These are phyloP conservation scores for Fusarium floridanum DNA, from an alignment of 2,329 filamentous ascomycete genomes.

Conservation along the genomic window DNA sequence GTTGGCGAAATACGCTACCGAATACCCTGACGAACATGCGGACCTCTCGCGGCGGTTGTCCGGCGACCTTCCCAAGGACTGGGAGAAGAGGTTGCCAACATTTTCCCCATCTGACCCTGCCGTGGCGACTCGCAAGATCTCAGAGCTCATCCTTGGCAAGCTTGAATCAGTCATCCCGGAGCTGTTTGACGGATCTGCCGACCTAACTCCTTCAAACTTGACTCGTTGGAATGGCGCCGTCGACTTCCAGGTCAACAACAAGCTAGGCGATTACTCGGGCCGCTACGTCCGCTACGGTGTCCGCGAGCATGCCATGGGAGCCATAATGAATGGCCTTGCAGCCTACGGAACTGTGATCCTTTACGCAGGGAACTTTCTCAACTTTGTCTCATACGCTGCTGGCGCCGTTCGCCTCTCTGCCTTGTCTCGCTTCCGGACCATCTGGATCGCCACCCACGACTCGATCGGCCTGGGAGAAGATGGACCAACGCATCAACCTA, in stretches of 20 bases:
- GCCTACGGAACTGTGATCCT: slow-evolving; percentile 97
- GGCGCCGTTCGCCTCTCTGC: slow-evolving; percentile 95
- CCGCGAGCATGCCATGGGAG: slow-evolving; percentile 91
- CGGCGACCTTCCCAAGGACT: slow-evolving; percentile 90
- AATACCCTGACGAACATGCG: slow-evolving; percentile 82
- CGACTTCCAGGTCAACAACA: slow-evolving; percentile 92
- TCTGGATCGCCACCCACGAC: slow-evolving; percentile 98
- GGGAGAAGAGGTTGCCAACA: slow-evolving; percentile 92
- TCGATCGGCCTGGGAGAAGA: slow-evolving; percentile 99
- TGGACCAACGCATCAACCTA: slow-evolving; percentile 98
- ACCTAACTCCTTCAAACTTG: slow-evolving; percentile 98
- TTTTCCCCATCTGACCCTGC: slow-evolving; percentile 90
- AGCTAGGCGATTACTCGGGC: slow-evolving; percentile 89
- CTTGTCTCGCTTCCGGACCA: slow-evolving; percentile 88
- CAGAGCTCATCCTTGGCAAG: slow-evolving; percentile 91
- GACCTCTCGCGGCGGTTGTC: slow-evolving; percentile 86
- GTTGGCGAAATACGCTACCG: slow-evolving; percentile 84
- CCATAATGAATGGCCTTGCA: slow-evolving; percentile 93
- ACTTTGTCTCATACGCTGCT: slow-evolving; percentile 98
- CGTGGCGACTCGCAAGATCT: slow-evolving; percentile 94
- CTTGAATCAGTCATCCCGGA: slow-evolving; percentile 88
- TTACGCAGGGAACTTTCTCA: slow-evolving; percentile 96
- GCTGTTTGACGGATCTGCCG: slow-evolving; percentile 94
- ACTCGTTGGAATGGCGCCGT: slow-evolving; percentile 97
- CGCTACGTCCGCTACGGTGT: slow-evolving; percentile 95